Evolutionary conservation across 2,329 filamentous ascomycete species (phyloP).

Genomic region (Penicillium sp.): DNA sequence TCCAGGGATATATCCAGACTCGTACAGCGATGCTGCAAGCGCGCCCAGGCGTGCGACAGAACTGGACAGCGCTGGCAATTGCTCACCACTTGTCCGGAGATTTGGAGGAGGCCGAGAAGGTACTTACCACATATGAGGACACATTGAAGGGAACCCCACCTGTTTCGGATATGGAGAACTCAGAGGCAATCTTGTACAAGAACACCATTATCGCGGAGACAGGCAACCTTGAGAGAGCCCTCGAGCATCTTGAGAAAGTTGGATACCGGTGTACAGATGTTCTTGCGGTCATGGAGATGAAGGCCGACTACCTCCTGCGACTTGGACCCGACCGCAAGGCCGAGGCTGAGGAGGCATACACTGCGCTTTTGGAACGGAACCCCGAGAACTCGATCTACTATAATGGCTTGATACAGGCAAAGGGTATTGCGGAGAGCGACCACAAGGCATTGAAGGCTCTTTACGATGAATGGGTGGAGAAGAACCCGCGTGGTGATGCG

Average conservation of each 20-base stretch:
- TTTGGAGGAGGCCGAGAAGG: conserved; percentile 80
- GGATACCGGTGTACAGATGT: conserved; percentile 80
- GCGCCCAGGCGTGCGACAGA: conserved; percentile 78
- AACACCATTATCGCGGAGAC: conserved; percentile 90
- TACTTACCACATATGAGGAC: conserved; percentile 88
- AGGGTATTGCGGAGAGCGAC: conserved; percentile 65
- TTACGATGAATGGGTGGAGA: conserved; percentile 79
- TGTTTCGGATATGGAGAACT: conserved; percentile 83
- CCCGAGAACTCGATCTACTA: conserved; percentile 87
- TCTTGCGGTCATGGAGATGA: conserved; percentile 79
- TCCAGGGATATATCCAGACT: conserved; percentile 88
- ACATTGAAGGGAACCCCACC: conserved; percentile 80
- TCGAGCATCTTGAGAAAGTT: conserved; percentile 80
- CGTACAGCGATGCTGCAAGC: conserved; percentile 83
- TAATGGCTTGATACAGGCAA: conserved; percentile 67
- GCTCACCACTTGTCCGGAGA: conserved; percentile 90
- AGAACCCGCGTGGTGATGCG: conserved; percentile 80
- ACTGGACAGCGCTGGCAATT: conserved; percentile 96
- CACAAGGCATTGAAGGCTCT: conserved; percentile 66
- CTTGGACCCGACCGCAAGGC: conserved; percentile 73
- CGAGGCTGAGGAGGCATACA: conserved; percentile 80
- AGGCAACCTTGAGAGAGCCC: conserved; percentile 76
- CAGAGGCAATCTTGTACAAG: conserved; percentile 92
- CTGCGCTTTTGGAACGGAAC: conserved; percentile 79
- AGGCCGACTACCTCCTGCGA: conserved; percentile 78